These are phyloP conservation scores for Ploettnerulaceae sp. DNA, from an alignment of 2,329 filamentous ascomycete genomes.

Conservation along the genomic window DNA sequence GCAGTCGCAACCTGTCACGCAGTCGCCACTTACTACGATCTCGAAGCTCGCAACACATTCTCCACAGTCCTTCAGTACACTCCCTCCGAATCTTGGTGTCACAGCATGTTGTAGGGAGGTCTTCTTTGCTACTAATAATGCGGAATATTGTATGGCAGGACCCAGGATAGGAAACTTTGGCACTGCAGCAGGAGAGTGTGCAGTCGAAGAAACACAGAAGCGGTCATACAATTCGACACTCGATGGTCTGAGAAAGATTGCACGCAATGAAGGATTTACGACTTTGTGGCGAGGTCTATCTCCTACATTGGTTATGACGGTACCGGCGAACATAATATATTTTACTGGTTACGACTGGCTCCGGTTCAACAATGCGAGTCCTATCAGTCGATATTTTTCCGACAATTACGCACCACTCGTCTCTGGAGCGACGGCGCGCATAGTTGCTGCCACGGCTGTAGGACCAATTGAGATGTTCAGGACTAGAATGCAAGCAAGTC, in stretches of 20 bases:
- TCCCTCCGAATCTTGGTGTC: constrained; percentile 81
- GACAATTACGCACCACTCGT: constrained; percentile 75
- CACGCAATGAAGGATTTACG: constrained; percentile 79
- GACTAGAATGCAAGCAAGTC: constrained; percentile 82
- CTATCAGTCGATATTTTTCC: constrained; percentile 57
- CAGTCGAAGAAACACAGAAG: constrained; percentile 79
- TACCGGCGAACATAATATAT: constrained; percentile 96
- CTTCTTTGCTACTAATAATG: constrained; percentile 87
- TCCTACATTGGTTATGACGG: constrained; percentile 89
- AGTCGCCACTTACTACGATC: constrained; percentile 45
- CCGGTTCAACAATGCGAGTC: constrained; percentile 67
- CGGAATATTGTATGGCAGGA: constrained; percentile 48
- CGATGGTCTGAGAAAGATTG: constrained; percentile 90
- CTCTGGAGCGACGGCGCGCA: constrained; percentile 72
- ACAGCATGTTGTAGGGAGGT: constrained; percentile 95
- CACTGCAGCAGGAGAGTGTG: constrained; percentile 72
- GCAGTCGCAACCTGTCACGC: constrained; percentile 66
- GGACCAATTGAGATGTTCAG: constrained; percentile 91
- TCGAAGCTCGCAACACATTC: constrained; percentile 53
- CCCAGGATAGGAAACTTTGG: constrained; percentile 31
- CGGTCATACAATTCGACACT: constrained; percentile 85
- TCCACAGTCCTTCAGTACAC: constrained; percentile 52
- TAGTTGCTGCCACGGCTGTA: constrained; percentile 76
- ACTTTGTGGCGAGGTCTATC: constrained; percentile 91
- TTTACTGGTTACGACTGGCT: constrained; percentile 98